A percentile compares a stretch with the other conserved stretches of the same genome.
These are phyloP conservation scores for Amaranthus cruentus DNA, from an alignment of 148 eudicot genomes.

Conservation along the genomic window DNA sequence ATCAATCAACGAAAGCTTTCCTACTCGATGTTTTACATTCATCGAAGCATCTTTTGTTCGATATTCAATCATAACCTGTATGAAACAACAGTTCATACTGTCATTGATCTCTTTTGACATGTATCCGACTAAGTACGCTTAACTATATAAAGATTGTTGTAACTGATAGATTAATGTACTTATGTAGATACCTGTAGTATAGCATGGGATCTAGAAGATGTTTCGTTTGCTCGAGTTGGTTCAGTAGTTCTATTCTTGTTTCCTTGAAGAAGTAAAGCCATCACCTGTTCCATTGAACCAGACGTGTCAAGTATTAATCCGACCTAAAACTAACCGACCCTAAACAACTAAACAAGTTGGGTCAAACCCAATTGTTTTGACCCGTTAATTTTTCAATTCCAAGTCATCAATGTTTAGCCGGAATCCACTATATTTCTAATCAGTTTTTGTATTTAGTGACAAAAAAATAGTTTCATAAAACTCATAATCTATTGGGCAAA, in stretches of 20 bases:
- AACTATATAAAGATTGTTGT: not conserved
- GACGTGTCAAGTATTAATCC: too few relatives aligned
- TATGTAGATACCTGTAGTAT: slow-evolving; percentile 63
- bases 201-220: slow-evolving; percentile 89
- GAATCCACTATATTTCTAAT: too few relatives aligned
- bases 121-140: not conserved
- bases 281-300: slow-evolving; percentile 47
- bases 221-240: slow-evolving; percentile 87
- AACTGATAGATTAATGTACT: not conserved
- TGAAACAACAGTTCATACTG: not conserved
- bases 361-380: too few relatives aligned
- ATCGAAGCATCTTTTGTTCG: slow-evolving; percentile 49
- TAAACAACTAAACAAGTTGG: too few relatives aligned
- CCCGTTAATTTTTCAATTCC: too few relatives aligned
- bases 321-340: too few relatives aligned
- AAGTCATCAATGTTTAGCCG: too few relatives aligned
- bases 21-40: slow-evolving; percentile 52
- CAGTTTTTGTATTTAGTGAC: too few relatives aligned
- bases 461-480: too few relatives aligned
- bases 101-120: not conserved
- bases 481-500: too few relatives aligned
- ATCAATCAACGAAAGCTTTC: slow-evolving; percentile 76
- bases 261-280: slow-evolving; percentile 88
- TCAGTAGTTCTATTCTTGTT: slow-evolving; percentile 83
- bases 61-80: slow-evolving; percentile 70